These are phyloP conservation scores for Podosphaera xanthii DNA, from an alignment of 2,329 filamentous ascomycete species.

Conservation along the genomic window DNA sequence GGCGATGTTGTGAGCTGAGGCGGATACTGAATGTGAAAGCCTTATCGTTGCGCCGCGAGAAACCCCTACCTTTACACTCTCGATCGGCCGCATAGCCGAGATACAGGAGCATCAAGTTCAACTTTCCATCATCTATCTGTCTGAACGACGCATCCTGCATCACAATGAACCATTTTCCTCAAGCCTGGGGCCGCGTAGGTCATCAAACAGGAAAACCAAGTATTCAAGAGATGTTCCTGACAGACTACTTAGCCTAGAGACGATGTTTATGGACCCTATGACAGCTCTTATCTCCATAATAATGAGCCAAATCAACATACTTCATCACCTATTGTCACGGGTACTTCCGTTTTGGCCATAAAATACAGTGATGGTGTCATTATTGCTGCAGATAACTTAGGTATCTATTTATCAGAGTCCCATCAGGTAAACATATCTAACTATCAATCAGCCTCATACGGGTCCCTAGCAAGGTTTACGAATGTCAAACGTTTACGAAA, in stretches of 20 bases:
- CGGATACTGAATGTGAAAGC: neutral
- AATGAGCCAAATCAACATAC: slow-evolving; percentile 62
- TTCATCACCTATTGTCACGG: slow-evolving; percentile 80
- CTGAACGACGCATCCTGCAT: neutral
- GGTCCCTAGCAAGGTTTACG: slow-evolving; percentile 86
- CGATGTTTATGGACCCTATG: slow-evolving; percentile 88
- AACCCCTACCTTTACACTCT: neutral
- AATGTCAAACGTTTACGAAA: slow-evolving; percentile 85
- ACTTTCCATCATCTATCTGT: too few relatives aligned
- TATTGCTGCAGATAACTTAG: slow-evolving; percentile 89
- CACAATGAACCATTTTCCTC: slow-evolving; percentile 47
- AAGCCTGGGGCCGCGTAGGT: slow-evolving; percentile 50
- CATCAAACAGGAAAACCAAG: neutral
- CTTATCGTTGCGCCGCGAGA: neutral
- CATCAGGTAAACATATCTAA: slow-evolving; percentile 6
- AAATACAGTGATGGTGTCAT: slow-evolving; percentile 95
- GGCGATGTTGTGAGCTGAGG: too few relatives aligned
- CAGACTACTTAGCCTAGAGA: slow-evolving; percentile 54
- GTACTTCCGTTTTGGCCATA: slow-evolving; percentile 81
- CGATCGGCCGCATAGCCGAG: neutral
- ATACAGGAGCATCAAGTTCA: too few relatives aligned
- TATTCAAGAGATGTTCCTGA: slow-evolving; percentile 16
- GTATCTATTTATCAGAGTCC: slow-evolving; percentile 22
- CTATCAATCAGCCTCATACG: slow-evolving; percentile 57
- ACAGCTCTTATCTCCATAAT: slow-evolving; percentile 59